These are phyloP conservation scores for Candida argentea DNA, from an alignment of 805 yeast species.

Conservation along the genomic window DNA sequence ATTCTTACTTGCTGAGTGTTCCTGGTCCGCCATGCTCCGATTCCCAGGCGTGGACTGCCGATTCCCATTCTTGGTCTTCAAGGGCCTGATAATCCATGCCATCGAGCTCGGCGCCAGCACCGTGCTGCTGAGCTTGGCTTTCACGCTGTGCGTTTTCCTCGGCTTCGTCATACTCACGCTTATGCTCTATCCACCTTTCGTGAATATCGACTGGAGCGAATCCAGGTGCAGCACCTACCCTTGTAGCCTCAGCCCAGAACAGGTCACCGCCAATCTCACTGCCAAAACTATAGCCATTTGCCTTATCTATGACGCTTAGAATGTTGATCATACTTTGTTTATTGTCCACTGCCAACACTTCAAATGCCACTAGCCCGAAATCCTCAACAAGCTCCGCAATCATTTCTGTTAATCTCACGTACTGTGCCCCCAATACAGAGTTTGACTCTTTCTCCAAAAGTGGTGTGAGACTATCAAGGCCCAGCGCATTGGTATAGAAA, in stretches of 20 bases:
- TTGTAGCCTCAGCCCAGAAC: slow-evolving; percentile 92
- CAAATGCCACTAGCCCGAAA: slow-evolving; percentile 78
- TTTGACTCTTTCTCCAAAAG: slow-evolving; percentile 63
- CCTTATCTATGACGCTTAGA: slow-evolving; percentile 71
- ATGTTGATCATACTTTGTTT: slow-evolving; percentile 84
- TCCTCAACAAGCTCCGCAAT: slow-evolving; percentile 81
- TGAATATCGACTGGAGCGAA: slow-evolving; percentile 60
- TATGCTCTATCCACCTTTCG: slow-evolving; percentile 90
- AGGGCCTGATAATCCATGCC: slow-evolving; percentile 24
- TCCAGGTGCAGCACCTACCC: slow-evolving; percentile 57
- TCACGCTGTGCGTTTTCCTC: slow-evolving; percentile 11
- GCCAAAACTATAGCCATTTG: slow-evolving; percentile 91
- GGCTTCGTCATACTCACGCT: slow-evolving; percentile 59
- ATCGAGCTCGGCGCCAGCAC: slow-evolving; percentile 4
- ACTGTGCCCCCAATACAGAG: slow-evolving; percentile 48
- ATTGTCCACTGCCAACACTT: slow-evolving; percentile 85
- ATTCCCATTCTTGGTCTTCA: slow-evolving; percentile 68
- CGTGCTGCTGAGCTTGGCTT: neutral
- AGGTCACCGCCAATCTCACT: slow-evolving; percentile 96
- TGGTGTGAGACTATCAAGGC: slow-evolving; percentile 59
- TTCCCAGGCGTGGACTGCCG: slow-evolving; percentile 22
- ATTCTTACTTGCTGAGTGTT: slow-evolving; percentile 23
- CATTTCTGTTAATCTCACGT: slow-evolving; percentile 58
- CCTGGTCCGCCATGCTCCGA: slow-evolving; percentile 12
- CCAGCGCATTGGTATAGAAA: slow-evolving; percentile 89